These are phyloP conservation scores for Phytophthora ramorum DNA, from an alignment of 352 stramenopile genomes.

Conservation along the genomic window DNA sequence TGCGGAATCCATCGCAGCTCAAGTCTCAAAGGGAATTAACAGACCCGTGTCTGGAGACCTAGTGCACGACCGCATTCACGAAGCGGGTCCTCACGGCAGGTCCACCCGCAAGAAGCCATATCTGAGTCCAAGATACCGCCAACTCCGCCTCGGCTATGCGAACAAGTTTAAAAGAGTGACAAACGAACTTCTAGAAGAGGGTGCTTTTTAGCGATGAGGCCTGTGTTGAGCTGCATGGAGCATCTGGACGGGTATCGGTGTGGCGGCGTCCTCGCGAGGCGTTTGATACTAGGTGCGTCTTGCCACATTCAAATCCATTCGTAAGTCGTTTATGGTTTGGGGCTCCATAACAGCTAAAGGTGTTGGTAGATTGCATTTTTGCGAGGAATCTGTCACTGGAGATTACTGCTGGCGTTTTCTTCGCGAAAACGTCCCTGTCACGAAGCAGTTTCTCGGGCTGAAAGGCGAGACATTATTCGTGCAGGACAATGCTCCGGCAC, in stretches of 20 bases:
- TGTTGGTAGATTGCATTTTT: constrained; percentile 8
- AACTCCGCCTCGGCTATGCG: background rate
- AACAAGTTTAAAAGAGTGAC: background rate
- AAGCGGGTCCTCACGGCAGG: background rate
- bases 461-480: background rate
- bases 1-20: background rate
- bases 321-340: background rate
- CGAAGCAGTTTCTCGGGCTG: background rate
- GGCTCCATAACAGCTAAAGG: constrained; percentile 1
- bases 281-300: background rate
- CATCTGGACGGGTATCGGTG: constrained; percentile 1
- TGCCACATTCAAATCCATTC: constrained; percentile 13
- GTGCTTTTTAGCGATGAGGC: background rate
- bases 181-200: background rate
- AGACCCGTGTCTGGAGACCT: background rate
- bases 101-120: constrained; percentile 3
- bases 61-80: background rate
- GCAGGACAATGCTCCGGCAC: constrained; percentile 8
- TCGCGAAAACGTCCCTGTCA: background rate
- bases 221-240: background rate
- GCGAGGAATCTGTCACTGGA: constrained; percentile 6
- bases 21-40: background rate
- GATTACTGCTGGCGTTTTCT: constrained; percentile 2
- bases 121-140: background rate
- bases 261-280: background rate